Evolutionary conservation across 768 basidiomycete species (phyloP), one percentile per base, ranked within the genome.

Genomic region (Austroboletus festivus): DNA sequence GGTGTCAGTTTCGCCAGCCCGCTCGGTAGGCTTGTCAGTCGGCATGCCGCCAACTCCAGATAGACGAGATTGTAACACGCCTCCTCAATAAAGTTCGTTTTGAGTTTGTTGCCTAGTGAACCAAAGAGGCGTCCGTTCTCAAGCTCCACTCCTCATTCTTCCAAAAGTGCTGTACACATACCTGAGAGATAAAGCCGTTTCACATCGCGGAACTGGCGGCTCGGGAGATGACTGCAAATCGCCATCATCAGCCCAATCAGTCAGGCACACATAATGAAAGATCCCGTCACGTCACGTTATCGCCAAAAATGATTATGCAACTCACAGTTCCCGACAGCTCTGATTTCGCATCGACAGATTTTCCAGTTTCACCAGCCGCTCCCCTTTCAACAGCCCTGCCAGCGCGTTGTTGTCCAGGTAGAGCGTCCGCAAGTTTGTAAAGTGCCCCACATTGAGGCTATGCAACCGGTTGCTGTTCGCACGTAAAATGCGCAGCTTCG

Each of bases 141-240:
- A 55, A 44, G 46, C 57, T 23, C 53, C 47, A 46, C 53, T 39
- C 51, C 31, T 28, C 40, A 13, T 47, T 59, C 49, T 50, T 57
- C 52, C 47, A 44, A 42, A 49, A 54, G 46, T 39, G 35, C 31
- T 13, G n/a, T n/a, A 21, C 47, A 76, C 89, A 56, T 65, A 92
- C 93, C 92, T 56, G 92, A 94, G 47, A 97, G 81, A 75, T 97
- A 99, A 63, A 98, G 71, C 46, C 94, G 83, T 71, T 93, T 94
- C 59, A 93, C 84, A 72, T 94, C 91, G 62, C 90, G 83, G 61
- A 96, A 80, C 63, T 92, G 87, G 59, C 81, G 82, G 11, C 68
- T 69, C 50, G 68, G 67, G 43, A 78, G 61, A 46, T 69, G 54
- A 58, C 76, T 77, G 68, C 49, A 67, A 61, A 62, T 62, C 62